These are phyloP conservation scores for Bolboschoenus planiculmis DNA, from an alignment of 176 grass and related monocot genomes.

Conservation along the genomic window DNA sequence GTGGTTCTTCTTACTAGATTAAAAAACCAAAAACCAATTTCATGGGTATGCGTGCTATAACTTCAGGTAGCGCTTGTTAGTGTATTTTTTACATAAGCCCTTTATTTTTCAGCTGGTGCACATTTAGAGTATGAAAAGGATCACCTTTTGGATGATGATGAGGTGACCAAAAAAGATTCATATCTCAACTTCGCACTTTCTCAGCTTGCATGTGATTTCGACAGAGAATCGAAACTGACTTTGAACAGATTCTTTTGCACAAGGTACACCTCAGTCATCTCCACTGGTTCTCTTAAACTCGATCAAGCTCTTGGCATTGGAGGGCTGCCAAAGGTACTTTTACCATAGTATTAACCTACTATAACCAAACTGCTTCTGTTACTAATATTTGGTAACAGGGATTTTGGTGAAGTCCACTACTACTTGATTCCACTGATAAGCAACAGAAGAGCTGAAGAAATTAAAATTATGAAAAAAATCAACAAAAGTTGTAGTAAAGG, in stretches of 20 bases:
- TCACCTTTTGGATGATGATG: conserved; percentile 34
- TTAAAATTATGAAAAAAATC: background rate
- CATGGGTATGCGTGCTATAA: background rate
- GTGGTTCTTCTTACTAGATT: conserved; percentile 4
- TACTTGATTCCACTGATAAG: background rate
- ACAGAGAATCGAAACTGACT: conserved; percentile 71
- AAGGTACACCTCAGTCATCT: conserved; percentile 46
- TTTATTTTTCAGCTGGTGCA: conserved; percentile 57
- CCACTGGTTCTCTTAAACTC: conserved; percentile 87
- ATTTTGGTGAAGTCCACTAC: background rate
- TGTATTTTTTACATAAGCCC: conserved; percentile 30
- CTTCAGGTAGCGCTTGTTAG: background rate
- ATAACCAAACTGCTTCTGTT: background rate
- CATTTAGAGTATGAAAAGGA: conserved; percentile 75
- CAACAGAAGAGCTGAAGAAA: background rate
- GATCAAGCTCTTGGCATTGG: conserved; percentile 83
- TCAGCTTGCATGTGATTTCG: conserved; percentile 84
- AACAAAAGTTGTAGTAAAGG: background rate
- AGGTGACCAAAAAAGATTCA: conserved; percentile 34
- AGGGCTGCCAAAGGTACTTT: conserved; percentile 77
- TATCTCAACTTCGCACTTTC: conserved; percentile 56
- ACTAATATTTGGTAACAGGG: background rate
- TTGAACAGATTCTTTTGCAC: conserved; percentile 53
- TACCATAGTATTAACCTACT: conserved; percentile 14
- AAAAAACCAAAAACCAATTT: background rate